These are phyloP conservation scores for Tricholoma bakamatsutake DNA, from an alignment of 768 basidiomycete genomes.

Conservation along the genomic window DNA sequence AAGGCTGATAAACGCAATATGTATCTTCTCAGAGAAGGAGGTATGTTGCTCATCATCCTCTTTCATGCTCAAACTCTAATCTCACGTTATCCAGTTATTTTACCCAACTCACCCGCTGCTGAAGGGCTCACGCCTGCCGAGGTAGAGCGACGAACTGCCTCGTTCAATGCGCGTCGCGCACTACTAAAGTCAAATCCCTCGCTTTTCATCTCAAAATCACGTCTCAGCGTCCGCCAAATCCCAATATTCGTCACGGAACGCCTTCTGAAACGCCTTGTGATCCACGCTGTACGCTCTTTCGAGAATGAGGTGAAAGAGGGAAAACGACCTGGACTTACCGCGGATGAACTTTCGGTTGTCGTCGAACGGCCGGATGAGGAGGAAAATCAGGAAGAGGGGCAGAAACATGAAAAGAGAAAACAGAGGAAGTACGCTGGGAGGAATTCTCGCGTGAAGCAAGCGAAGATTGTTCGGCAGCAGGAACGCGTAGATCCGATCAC, in stretches of 20 bases:
- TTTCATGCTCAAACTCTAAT: background rate
- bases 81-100: slow-evolving; percentile 55
- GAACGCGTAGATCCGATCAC: slow-evolving; percentile 89
- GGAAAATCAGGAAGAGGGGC: slow-evolving; percentile 32
- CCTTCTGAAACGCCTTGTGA: slow-evolving; percentile 80
- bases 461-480: slow-evolving; percentile 85
- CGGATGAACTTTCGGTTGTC: slow-evolving; percentile 64
- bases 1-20: slow-evolving; percentile 95
- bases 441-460: slow-evolving; percentile 64
- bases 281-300: slow-evolving; percentile 73
- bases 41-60: slow-evolving; percentile 36
- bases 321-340: slow-evolving; percentile 49
- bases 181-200: slow-evolving; percentile 90
- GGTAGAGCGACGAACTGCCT: slow-evolving; percentile 76
- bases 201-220: slow-evolving; percentile 90
- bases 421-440: slow-evolving; percentile 24
- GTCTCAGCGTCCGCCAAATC: slow-evolving; percentile 89
- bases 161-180: slow-evolving; percentile 79
- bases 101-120: slow-evolving; percentile 83
- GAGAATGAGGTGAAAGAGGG: slow-evolving; percentile 69
- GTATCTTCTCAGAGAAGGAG: slow-evolving; percentile 94
- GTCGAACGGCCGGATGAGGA: slow-evolving; percentile 40
- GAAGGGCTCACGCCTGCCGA: slow-evolving; percentile 64
- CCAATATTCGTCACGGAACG: slow-evolving; percentile 89
- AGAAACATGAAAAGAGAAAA: slow-evolving; percentile 16